Percentiles rank a stretch among this genome's conserved stretches.
phyloP scores from a whole-genome alignment of 2,329 filamentous ascomycete genomes.

The Cladosporium oxysporum region DNA sequence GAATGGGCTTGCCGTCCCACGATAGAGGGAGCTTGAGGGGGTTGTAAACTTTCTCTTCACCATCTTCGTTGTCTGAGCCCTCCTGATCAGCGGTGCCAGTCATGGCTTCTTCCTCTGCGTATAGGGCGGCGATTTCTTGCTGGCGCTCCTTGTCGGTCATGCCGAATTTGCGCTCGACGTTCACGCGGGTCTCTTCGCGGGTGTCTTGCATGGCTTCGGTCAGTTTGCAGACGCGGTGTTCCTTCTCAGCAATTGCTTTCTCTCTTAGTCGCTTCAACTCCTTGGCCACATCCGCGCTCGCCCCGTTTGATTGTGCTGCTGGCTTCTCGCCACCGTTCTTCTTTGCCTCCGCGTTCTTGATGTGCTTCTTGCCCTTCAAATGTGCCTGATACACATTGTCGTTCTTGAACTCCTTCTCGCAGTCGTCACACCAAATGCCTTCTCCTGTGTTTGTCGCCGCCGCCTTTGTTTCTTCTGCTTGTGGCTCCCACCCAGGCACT shows the following conservation, averaged over 20 bases:
- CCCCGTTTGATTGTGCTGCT: conserved; percentile 35
- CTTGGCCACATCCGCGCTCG: conserved; percentile 24
- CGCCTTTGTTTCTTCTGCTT: conserved; percentile 45
- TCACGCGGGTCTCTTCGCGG: conserved; percentile 84
- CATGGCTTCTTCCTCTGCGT: conserved; percentile 59
- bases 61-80: conserved; percentile 65
- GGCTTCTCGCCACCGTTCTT: conserved; percentile 39
- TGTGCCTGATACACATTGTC: conserved; percentile 92
- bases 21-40: conserved; percentile 92
- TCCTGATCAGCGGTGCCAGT: conserved; percentile 50
- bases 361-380: conserved; percentile 87
- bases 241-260: conserved; percentile 83
- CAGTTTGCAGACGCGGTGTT: conserved; percentile 78
- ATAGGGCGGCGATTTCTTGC: conserved; percentile 87
- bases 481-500: conserved; percentile 68
- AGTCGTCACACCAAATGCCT: conserved; percentile 85
- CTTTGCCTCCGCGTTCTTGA: conserved; percentile 74
- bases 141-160: conserved; percentile 97
- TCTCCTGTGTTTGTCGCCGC: conserved; percentile 61
- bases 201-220: conserved; percentile 82
- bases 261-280: conserved; percentile 67
- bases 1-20: conserved; percentile 98
- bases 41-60: conserved; percentile 90
- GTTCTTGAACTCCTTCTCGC: conserved; percentile 93
- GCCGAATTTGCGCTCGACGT: conserved; percentile 93